These are phyloP conservation scores for Casaregolazyma lundiana DNA, from an alignment of 1,139 yeast genomes.

Conservation along the genomic window DNA sequence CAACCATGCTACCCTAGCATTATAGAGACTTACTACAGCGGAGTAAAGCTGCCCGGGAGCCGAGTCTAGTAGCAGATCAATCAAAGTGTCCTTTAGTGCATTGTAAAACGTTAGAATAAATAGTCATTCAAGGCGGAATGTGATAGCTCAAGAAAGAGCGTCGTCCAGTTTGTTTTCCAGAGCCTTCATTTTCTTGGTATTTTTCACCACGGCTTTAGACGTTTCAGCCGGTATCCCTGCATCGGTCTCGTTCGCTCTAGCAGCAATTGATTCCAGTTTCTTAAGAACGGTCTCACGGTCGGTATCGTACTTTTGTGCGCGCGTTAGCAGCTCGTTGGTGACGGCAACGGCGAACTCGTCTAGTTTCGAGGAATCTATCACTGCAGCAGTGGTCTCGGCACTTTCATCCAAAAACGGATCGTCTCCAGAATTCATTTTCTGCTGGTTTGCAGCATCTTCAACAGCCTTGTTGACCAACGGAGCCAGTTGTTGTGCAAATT, in stretches of 20 bases:
- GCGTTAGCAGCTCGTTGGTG: slow-evolving; percentile 8
- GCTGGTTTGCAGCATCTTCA: slow-evolving; percentile 5
- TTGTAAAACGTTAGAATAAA: not conserved
- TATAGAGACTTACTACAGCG: slow-evolving; percentile 13
- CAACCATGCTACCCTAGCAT: slow-evolving; percentile 14
- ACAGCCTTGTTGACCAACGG: slow-evolving; percentile 6
- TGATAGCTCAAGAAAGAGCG: not conserved
- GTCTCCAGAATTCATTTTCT: slow-evolving; percentile 1
- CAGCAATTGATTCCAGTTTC: slow-evolving; percentile 8
- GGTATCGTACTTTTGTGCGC: slow-evolving; percentile 1
- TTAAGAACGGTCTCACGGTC: not conserved
- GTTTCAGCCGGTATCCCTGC: slow-evolving; percentile 1
- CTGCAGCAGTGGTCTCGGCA: slow-evolving; percentile 8
- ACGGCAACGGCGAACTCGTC: slow-evolving; percentile 6
- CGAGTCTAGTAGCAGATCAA: not conserved
- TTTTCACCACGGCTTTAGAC: not conserved
- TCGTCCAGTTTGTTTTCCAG: slow-evolving; percentile 3
- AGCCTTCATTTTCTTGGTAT: not conserved
- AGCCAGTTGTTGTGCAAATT: slow-evolving; percentile 12
- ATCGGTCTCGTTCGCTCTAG: slow-evolving; percentile 2
- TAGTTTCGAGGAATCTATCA: slow-evolving; percentile 5
- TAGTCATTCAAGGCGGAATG: not conserved
- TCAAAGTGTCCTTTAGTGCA: not conserved
- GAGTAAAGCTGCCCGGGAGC: not conserved
- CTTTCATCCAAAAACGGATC: not conserved